Evolutionary conservation across 2,329 filamentous ascomycete genomes (phyloP).

Genomic region (Fusarium redolens): DNA sequence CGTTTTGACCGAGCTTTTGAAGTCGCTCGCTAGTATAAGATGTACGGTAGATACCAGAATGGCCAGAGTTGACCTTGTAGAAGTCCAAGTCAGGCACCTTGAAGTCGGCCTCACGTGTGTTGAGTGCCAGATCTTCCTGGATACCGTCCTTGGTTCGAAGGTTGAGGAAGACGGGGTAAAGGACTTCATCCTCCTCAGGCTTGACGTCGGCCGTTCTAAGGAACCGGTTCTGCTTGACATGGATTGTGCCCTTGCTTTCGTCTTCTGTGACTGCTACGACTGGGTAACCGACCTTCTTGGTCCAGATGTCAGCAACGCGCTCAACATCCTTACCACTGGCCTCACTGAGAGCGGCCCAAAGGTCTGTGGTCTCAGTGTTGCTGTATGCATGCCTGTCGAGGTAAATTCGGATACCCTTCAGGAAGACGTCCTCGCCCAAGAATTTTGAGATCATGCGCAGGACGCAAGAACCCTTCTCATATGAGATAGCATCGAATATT

Average conservation of each 20-base stretch:
- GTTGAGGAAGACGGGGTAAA: conserved; percentile 91
- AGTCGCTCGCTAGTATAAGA: conserved; percentile 87
- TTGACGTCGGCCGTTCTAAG: conserved; percentile 92
- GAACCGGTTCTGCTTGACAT: conserved; percentile 95
- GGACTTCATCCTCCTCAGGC: conserved; percentile 87
- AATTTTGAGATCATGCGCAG: conserved; percentile 98
- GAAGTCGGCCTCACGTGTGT: conserved; percentile 76
- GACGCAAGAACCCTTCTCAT: conserved; percentile 95
- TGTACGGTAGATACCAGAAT: conserved; percentile 91
- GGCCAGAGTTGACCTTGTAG: conserved; percentile 96
- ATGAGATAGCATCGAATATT: conserved; percentile 98
- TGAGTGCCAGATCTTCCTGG: conserved; percentile 75
- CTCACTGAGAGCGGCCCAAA: conserved; percentile 88
- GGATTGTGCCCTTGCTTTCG: conserved; percentile 76
- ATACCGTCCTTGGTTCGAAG: conserved; percentile 87
- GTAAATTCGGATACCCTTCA: conserved; percentile 90
- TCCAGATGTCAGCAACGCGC: conserved; percentile 95
- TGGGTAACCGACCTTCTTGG: conserved; percentile 93
- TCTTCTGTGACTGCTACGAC: conserved; percentile 83
- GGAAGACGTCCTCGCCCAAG: conserved; percentile 89
- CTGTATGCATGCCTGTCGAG: conserved; percentile 97
- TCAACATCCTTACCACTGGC: conserved; percentile 93
- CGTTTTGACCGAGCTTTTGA: conserved; percentile 87
- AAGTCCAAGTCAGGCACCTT: conserved; percentile 84
- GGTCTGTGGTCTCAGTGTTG: conserved; percentile 90